phyloP scores from a whole-genome alignment of 495 filamentous ascomycete genomes.

The Xylaria telfairii region DNA sequence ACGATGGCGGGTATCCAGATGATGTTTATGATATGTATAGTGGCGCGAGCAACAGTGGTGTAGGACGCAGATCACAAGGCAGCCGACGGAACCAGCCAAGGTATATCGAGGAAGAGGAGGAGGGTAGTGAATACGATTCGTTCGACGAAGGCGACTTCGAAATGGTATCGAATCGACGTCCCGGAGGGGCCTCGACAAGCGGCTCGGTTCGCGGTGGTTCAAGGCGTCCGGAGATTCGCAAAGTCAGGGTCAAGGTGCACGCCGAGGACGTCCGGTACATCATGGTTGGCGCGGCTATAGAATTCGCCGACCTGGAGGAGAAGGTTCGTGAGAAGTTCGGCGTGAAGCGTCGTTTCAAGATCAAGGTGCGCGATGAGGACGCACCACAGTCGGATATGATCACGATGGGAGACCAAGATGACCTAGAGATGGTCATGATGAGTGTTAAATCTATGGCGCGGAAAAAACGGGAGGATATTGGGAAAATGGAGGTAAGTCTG shows the following conservation, averaged over 20 bases:
- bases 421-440: constrained; percentile 83
- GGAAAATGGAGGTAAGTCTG: constrained; percentile 89
- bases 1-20: constrained; percentile 60
- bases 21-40: constrained; percentile 76
- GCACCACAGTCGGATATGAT: constrained; percentile 81
- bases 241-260: constrained; percentile 91
- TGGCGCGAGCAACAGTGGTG: constrained; percentile 46
- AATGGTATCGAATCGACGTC: constrained; percentile 64
- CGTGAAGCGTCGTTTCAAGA: constrained; percentile 71
- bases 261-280: constrained; percentile 92
- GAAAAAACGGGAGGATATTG: constrained; percentile 79
- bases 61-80: constrained; percentile 38
- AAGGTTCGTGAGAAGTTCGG: constrained; percentile 86
- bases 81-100: constrained; percentile 55
- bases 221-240: constrained; percentile 54
- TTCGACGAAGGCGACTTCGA: constrained; percentile 84
- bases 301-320: constrained; percentile 75
- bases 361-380: constrained; percentile 86
- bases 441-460: constrained; percentile 69
- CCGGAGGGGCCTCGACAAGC: constrained; percentile 46
- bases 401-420: constrained; percentile 95
- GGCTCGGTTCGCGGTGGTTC: constrained; percentile 51
- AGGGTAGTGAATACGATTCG: constrained; percentile 71
- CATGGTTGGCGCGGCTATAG: constrained; percentile 76
- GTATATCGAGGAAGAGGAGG: constrained; percentile 75